Base-by-base conservation (phyloP, 2,329 filamentous ascomycete species). In the Sphaceloma murrayae region DNA sequence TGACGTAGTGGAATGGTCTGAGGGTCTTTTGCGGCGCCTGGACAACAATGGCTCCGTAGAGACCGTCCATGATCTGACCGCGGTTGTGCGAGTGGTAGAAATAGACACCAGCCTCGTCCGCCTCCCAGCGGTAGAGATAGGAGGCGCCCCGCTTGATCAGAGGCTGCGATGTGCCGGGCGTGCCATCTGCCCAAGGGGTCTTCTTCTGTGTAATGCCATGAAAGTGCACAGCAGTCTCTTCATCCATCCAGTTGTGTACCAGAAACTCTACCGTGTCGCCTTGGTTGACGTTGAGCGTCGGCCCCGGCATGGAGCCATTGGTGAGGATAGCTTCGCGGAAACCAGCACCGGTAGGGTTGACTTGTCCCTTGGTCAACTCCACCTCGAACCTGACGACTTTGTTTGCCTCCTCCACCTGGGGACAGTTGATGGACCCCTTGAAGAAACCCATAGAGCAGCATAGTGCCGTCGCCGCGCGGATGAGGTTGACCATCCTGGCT, bases 111-210 rank as follows among this genome's bases (percentile, higher is more conserved):
- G 74, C 70, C 45, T 75, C 68, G 0, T 63, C 65, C 0, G 75
- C 75, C n/a, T 61, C 67, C 63, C 72, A 80, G 22, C 61, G 62
- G 53, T 80, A 75, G 0, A 64, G 61, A 51, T 72, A 80, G 19
- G 56, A 63, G 2, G 56, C 52, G 1, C 68, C 68, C 1, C 73
- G 66, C 9, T 59, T 52, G 45, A 80, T 77, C 3, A 68, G 60
- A 3, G 61, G 61, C 52, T 80, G 75, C 1, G 69, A 67, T 2
- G 79, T 56, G 2, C 75, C 75, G 1, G 74, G 72, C 0, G 75
- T 69, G 21, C 77, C 77, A 47, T 80, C 77, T 0, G 74, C 70
- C 75, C 74, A 79, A 0, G 74, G 71, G 0, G 73, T 77, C 14
- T 61, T 59, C 1, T 58, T 50, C 62, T 74, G 72, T 24, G 70